Evolutionary conservation across 257 asterid genomes (phyloP).

Genomic region (Lycium ferocissimum): DNA sequence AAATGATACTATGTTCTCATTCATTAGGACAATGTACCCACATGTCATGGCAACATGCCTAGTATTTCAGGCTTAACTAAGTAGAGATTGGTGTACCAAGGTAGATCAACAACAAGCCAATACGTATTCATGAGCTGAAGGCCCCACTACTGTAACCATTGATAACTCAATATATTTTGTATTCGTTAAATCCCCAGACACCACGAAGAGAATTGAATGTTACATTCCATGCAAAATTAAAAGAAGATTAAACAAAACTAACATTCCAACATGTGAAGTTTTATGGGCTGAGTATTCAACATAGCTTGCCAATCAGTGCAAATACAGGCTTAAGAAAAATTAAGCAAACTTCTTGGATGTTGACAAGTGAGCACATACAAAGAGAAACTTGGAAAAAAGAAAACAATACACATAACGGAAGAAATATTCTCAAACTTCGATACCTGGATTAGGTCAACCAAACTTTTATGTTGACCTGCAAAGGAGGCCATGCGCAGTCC

Average conservation of each 20-base stretch:
- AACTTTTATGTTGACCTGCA: constrained; percentile 67
- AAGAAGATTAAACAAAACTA: too few relatives aligned
- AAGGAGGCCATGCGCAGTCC: constrained; percentile 44
- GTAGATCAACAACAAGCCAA: not conserved
- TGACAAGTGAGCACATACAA: constrained; percentile 4
- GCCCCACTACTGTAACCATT: not conserved
- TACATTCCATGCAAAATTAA: too few relatives aligned
- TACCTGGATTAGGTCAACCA: constrained; percentile 85
- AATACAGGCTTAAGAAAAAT: not conserved
- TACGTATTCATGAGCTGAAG: not conserved
- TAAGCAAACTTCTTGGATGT: constrained; percentile 2
- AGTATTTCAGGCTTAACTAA: not conserved
- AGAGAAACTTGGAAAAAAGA: not conserved
- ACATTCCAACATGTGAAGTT: too few relatives aligned
- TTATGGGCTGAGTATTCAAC: too few relatives aligned
- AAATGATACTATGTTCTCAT: constrained; percentile 17
- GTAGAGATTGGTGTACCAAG: not conserved
- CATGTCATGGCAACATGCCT: constrained; percentile 8
- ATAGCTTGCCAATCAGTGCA: too few relatives aligned
- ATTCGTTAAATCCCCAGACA: too few relatives aligned
- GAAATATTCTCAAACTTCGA: constrained; percentile 22
- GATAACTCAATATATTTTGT: too few relatives aligned
- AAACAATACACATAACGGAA: constrained; percentile 28
- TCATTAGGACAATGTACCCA: constrained; percentile 21
- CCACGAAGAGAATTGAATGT: too few relatives aligned